Conservation (phyloP, 352 stramenopile genomes). For the Pelagophyceae sp. region DNA sequence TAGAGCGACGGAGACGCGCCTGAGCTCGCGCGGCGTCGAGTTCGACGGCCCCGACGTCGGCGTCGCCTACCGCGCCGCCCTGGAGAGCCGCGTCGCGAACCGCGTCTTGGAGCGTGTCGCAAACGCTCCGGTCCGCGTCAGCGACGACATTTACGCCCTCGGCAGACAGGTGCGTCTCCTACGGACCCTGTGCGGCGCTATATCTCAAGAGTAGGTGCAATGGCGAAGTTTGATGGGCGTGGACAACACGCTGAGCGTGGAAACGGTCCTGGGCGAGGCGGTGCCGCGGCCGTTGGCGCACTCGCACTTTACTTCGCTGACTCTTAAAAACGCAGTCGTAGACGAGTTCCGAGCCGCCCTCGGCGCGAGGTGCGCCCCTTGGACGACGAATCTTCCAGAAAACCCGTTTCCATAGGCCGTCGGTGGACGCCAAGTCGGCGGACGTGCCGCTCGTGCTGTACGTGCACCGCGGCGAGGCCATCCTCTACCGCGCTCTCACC, state of each 20-base stretch:
- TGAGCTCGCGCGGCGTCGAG: slow-evolving; percentile 24
- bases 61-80: slow-evolving; percentile 29
- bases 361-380: no score
- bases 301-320: slow-evolving; percentile 40
- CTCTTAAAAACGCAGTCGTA: slow-evolving; percentile 43
- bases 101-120: slow-evolving; percentile 22
- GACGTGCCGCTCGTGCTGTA: slow-evolving; percentile 38
- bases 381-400: no score
- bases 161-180: no score
- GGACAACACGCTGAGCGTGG: slow-evolving; percentile 29
- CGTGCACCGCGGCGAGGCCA: slow-evolving; percentile 29
- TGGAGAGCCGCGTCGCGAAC: slow-evolving; percentile 31
- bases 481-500: slow-evolving; percentile 31
- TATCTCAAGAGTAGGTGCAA: slow-evolving; percentile 10
- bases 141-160: slow-evolving; percentile 25
- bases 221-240: slow-evolving; percentile 29
- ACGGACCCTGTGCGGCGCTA: no score
- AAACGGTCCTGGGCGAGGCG: slow-evolving; percentile 27
- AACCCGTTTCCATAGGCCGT: no score
- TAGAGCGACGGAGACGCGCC: background rate
- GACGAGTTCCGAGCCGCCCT: slow-evolving; percentile 33
- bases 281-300: slow-evolving; percentile 32
- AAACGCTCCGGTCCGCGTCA: background rate
- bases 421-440: slow-evolving; percentile 33
- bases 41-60: slow-evolving; percentile 27